These are phyloP conservation scores for Daedaleopsis nitida DNA, from an alignment of 768 basidiomycete genomes.

Conservation along the genomic window DNA sequence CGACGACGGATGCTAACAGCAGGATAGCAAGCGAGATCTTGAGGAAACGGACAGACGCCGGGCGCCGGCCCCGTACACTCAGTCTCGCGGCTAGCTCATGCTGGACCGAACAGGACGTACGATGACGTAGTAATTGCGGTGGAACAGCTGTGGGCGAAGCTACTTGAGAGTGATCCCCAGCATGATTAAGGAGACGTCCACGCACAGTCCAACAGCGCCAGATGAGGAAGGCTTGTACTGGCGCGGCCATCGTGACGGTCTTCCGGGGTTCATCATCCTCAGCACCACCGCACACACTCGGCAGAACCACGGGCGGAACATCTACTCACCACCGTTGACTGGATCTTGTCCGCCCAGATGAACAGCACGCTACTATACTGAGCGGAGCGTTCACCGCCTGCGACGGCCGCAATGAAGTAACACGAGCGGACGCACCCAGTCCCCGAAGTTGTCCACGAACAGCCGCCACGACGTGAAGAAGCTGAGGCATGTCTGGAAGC, in stretches of 20 bases:
- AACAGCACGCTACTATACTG: slow-evolving; percentile 16
- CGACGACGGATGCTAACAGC: slow-evolving; percentile 10
- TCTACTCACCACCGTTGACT: slow-evolving; percentile 17
- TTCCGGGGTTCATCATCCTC: not conserved
- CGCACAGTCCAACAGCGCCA: slow-evolving; percentile 33
- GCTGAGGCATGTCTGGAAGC: slow-evolving; percentile 25
- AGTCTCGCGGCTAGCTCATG: no score
- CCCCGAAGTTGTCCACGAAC: slow-evolving; percentile 26
- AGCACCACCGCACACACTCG: not conserved
- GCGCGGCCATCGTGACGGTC: slow-evolving; percentile 27
- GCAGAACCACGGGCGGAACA: not conserved
- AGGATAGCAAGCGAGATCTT: slow-evolving; percentile 14
- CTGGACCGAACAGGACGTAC: slow-evolving; percentile 4
- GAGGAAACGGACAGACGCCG: not conserved
- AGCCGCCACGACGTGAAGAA: slow-evolving; percentile 26
- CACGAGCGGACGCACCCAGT: slow-evolving; percentile 23
- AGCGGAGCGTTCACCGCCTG: not conserved
- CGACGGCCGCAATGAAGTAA: not conserved
- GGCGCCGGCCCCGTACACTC: not conserved
- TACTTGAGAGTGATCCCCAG: not conserved
- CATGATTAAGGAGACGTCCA: not conserved
- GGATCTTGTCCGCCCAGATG: slow-evolving; percentile 24
- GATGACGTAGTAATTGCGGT: slow-evolving; percentile 15
- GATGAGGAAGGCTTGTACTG: slow-evolving; percentile 31
- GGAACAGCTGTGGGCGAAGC: slow-evolving; percentile 12